Evolutionary conservation across 23 red algal species (phyloP).

Genomic region (Chondrus crispus): DNA sequence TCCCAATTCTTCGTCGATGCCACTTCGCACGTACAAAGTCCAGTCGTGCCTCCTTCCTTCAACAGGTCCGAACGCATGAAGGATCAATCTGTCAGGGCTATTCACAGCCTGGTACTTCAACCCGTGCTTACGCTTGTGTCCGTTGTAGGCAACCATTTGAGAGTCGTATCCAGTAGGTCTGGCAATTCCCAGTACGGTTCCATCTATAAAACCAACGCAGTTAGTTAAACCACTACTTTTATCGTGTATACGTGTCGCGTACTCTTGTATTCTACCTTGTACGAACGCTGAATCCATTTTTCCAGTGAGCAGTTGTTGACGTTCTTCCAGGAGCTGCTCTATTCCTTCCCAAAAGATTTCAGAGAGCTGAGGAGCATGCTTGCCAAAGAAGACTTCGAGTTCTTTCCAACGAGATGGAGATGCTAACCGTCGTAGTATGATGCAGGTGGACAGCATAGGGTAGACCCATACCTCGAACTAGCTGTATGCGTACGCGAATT

Average conservation of each 20-base stretch:
- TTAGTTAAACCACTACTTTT: neutral
- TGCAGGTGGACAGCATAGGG: neutral
- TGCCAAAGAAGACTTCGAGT: neutral
- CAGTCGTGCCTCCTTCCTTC: neutral
- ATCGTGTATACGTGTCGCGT: neutral
- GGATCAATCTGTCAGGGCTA: neutral
- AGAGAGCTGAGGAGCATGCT: neutral
- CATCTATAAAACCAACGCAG: constrained; percentile 13
- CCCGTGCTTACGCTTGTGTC: constrained; percentile 9
- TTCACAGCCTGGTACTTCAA: constrained; percentile 18
- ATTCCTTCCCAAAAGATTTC: constrained; percentile 14
- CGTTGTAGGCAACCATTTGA: neutral
- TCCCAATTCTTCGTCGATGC: neutral
- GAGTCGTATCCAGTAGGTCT: neutral
- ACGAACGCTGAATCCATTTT: neutral
- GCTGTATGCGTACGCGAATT: neutral
- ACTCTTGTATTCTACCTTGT: neutral
- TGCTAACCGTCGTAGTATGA: neutral
- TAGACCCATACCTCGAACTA: neutral
- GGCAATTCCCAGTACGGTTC: neutral
- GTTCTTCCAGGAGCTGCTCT: neutral
- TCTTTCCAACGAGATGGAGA: neutral
- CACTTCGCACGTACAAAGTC: neutral
- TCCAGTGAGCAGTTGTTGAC: neutral
- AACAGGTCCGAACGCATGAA: constrained; percentile 7